phyloP scores from a whole-genome alignment of 2,329 filamentous ascomycete species.

The Thermothelomyces thermophilus region DNA sequence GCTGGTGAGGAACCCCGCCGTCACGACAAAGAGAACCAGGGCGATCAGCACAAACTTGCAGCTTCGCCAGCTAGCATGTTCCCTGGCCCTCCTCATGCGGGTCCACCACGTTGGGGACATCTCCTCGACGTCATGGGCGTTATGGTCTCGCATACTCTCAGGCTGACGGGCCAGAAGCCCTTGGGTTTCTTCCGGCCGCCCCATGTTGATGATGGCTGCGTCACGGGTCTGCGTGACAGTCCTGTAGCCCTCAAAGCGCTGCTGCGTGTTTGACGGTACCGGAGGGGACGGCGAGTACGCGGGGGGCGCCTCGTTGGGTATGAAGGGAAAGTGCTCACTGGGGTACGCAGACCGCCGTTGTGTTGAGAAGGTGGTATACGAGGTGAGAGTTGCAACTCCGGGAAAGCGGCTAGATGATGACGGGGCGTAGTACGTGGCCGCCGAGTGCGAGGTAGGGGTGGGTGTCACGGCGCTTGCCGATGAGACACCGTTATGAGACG shows the following conservation, averaged over 20 bases:
- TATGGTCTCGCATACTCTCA: constrained; percentile 40
- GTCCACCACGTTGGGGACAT: constrained; percentile 23
- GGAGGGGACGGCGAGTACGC: constrained; percentile 42
- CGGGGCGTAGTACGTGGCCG: constrained; percentile 22
- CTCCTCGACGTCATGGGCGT: constrained; percentile 26
- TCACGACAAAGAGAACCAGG: constrained; percentile 28
- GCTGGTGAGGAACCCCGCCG: constrained; percentile 28
- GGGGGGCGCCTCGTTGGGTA: constrained; percentile 39
- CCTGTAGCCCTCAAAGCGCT: constrained; percentile 30
- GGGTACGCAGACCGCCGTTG: constrained; percentile 21
- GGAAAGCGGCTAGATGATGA: constrained; percentile 18
- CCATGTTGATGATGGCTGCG: constrained; percentile 34
- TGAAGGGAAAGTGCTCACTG: constrained; percentile 8
- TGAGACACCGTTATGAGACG: constrained; percentile 2
- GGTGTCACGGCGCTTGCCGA: constrained; percentile 5
- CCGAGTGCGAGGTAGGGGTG: constrained; percentile 6
- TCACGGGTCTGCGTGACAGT: constrained; percentile 33
- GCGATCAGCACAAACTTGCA: constrained; percentile 27
- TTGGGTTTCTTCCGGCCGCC: constrained; percentile 36
- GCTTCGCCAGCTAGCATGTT: constrained; percentile 25
- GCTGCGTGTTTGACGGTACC: constrained; percentile 26
- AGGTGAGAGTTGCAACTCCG: constrained; percentile 10
- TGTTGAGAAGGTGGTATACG: constrained; percentile 21
- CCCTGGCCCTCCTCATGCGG: constrained; percentile 25
- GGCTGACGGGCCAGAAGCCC: constrained; percentile 38